Evolutionary conservation across 2,329 filamentous ascomycete genomes (phyloP), one percentile per base, ranked within the genome.

Genomic region (Diaporthe sp.): DNA sequence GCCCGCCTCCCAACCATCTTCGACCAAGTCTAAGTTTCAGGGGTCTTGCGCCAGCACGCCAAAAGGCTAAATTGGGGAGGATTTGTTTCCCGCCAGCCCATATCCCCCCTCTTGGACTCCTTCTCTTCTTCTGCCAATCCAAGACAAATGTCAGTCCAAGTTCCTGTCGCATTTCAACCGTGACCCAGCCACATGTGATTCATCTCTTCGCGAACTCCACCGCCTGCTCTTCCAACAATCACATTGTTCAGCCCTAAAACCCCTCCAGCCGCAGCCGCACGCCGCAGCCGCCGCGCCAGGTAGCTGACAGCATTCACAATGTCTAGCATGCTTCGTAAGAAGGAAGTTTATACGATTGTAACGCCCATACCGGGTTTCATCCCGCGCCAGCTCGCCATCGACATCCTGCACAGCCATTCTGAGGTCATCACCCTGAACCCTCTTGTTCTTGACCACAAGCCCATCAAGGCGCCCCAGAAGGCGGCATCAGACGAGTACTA

Each of bases 341-440:
- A 92, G 81, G 89, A 91, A 77, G 87, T 88, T 37, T 92, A 93
- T 82, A 94, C 92, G 37, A 89, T 93, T 78, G 90, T 94, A 81
- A 94, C 92, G 75, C 91, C 92, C 61, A 93, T 94, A 70, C 92
- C 92, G 44, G 87, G 88, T 81, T 92, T 92, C 83, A 93, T 94
- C 78, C 92, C 92, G 25, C 92, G 92, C 77, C 92, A 94, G 82
- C 88, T 94, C 73, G 92, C 92, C 78, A 88, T 94, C 84, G 92
- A 94, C 81, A 93, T 94, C 81, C 90, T 94, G 75, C 92, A 94
- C 82, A 90, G 90, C 78, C 92, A 94, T 83, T 88, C 89, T 82
- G 92, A 94, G 81, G 90, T 94, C 82, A 94, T 94, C 85, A 92
- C 90, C 47, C 85, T 94, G 76, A 94, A 94, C 80, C 92, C 92